Conservation (phyloP, 2,329 filamentous ascomycete genomes). For the Pestalotiopsis sp. region DNA sequence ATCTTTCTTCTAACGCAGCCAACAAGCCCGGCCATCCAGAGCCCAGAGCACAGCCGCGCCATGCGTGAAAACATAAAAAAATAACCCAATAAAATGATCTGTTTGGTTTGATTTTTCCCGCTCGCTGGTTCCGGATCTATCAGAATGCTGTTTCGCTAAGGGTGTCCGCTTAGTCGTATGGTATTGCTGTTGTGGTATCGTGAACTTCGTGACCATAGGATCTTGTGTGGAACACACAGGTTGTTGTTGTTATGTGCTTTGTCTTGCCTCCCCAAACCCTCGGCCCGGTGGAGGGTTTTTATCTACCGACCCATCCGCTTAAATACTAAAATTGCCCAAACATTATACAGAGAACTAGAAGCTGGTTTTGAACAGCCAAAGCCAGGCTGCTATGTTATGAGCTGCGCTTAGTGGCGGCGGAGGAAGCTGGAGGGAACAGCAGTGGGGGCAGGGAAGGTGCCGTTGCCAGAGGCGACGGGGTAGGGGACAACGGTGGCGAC, state of each 20-base stretch:
- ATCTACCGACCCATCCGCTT: not conserved
- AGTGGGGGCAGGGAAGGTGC: conserved; percentile 34
- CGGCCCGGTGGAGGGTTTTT: conserved; percentile 2
- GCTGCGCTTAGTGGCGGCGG: not conserved
- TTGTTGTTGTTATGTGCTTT: not conserved
- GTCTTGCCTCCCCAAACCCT: not conserved
- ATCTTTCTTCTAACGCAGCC: conserved; percentile 1
- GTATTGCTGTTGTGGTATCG: conserved; percentile 8
- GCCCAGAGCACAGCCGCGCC: not conserved
- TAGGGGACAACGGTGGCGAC: conserved; percentile 39
- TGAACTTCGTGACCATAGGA: conserved; percentile 10
- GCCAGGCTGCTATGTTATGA: not conserved
- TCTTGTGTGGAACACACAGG: not conserved
- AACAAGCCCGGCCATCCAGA: conserved; percentile 4
- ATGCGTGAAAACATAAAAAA: conserved; percentile 4
- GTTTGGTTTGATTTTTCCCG: not conserved
- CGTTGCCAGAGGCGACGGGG: conserved; percentile 40
- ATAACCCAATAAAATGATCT: conserved; percentile 10
- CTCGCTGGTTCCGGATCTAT: conserved; percentile 11
- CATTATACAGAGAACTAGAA: conserved; percentile 13
- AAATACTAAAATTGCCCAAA: conserved; percentile 11
- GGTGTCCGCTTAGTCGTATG: conserved; percentile 5
- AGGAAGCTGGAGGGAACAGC: conserved; percentile 38
- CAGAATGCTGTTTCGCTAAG: not conserved
- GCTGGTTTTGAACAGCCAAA: not conserved